Conservation (phyloP, 2,329 filamentous ascomycete genomes). For the Monosporascus sp. region DNA sequence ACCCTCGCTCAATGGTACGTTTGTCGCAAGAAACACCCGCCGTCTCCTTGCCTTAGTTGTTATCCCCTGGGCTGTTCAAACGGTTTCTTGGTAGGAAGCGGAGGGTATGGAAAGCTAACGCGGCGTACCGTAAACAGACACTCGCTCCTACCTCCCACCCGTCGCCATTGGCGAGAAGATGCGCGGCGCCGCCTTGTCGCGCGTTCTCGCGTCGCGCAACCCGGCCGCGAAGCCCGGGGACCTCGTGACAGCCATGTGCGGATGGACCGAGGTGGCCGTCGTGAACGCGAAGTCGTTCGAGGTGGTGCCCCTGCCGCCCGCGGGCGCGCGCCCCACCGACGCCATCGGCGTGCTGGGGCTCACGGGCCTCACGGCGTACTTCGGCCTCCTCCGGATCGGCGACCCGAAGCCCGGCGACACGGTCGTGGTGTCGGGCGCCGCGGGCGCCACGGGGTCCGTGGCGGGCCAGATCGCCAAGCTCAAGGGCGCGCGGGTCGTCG, state of each 20-base stretch:
- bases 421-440: conserved; percentile 73
- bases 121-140: conserved; percentile 26
- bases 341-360: conserved; percentile 58
- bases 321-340: conserved; percentile 46
- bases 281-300: conserved; percentile 47
- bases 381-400: conserved; percentile 66
- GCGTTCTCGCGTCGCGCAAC: conserved; percentile 58
- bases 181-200: conserved; percentile 57
- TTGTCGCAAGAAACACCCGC: too few species aligned
- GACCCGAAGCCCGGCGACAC: conserved; percentile 65
- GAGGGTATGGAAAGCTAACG: background rate
- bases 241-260: conserved; percentile 49
- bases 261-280: conserved; percentile 65
- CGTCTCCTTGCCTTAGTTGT: background rate
- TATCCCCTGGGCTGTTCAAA: background rate
- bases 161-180: conserved; percentile 65
- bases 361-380: conserved; percentile 72
- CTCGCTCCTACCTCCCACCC: conserved; percentile 60
- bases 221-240: conserved; percentile 50
- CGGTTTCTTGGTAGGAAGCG: background rate
- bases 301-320: conserved; percentile 37
- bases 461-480: conserved; percentile 76
- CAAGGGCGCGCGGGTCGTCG: conserved; percentile 57
- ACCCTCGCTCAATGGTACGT: conserved; percentile 59
- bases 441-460: conserved; percentile 72